A percentile compares a stretch with the other conserved stretches of the same genome.
Evolutionary conservation across 1,139 yeast species (phyloP).

Genomic region (Debaryomyces singareniensis): DNA sequence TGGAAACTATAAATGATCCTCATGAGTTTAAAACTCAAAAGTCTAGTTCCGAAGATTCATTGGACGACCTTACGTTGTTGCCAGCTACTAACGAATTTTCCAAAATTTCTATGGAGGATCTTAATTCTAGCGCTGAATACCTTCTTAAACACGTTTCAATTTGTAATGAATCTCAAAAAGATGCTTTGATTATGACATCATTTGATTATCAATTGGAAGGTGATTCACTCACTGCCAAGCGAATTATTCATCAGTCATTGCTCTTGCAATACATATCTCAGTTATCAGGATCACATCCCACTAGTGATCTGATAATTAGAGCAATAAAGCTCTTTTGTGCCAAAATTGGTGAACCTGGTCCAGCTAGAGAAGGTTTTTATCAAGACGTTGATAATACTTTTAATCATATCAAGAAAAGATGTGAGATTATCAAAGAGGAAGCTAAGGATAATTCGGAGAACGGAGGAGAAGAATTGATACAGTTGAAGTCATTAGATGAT

Average conservation of each 20-base stretch:
- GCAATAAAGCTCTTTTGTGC: conserved; percentile 68
- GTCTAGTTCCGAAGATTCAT: conserved; percentile 6
- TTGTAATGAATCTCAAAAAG: conserved; percentile 79
- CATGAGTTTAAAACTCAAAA: too few species aligned
- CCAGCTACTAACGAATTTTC: conserved; percentile 68
- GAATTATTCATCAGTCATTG: conserved; percentile 73
- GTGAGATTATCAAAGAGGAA: conserved; percentile 55
- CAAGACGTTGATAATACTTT: conserved; percentile 70
- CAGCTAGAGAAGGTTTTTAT: conserved; percentile 60
- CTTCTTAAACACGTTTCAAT: conserved; percentile 60
- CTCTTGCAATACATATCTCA: conserved; percentile 72
- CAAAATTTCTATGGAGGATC: conserved; percentile 43
- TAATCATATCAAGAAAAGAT: conserved; percentile 68
- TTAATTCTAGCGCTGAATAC: conserved; percentile 44
- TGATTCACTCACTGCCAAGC: conserved; percentile 46
- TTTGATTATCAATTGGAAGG: conserved; percentile 75
- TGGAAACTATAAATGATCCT: conserved; percentile 26
- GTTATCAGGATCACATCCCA: conserved; percentile 39
- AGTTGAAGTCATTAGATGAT: conserved; percentile 83
- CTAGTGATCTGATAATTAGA: conserved; percentile 29
- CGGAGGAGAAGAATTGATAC: conserved; percentile 61
- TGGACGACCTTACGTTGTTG: conserved; percentile 29
- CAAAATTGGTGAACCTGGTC: conserved; percentile 52
- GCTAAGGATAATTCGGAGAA: conserved; percentile 26
- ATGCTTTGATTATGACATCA: conserved; percentile 88